Base-by-base conservation (phyloP, 2,329 filamentous ascomycete genomes). In the Fusarium vanettenii region DNA sequence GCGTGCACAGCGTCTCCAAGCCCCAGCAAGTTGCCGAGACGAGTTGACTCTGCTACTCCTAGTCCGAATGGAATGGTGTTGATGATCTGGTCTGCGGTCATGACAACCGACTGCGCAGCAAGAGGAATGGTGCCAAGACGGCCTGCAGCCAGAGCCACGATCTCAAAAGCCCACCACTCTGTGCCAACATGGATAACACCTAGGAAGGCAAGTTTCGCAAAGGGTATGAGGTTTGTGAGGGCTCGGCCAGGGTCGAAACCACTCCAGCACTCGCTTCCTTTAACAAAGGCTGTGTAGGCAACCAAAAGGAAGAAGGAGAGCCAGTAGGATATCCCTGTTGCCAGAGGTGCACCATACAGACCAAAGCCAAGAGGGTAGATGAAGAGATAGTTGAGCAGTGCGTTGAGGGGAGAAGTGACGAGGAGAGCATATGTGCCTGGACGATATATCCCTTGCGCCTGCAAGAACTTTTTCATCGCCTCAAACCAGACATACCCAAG, bases 101-200 rank as follows among this genome's bases (percentile, higher is more conserved):
- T 97, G 80, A 97, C 95, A 25, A 97, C 94, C 57, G 91, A 93
- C 82, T 97, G 95, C 0, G 95, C 93, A 1, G 95, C 95, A 0
- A 97, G 87, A 0, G 94, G 89, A 37, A 95, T 89, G 0, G 93
- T 95, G 5, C 95, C 95, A 0, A 97, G 88, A 39, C 92, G 89
- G 1, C 95, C 95, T 6, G 95, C 94, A 2, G 93, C 94, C 0
- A 97, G 88, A 1, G 94, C 94, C 2, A 97, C 94, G 74, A 97
- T 96, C 83, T 97, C 95, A 77, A 97, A 97, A 0, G 95, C 95
- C 95, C 95, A 97, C 95, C 94, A 97, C 83, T 97, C 95, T 0
- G 94, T 97, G 5, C 94, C 95, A 6, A 97, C 93, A 73, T 97
- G 95, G 5, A 97, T 84, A 48, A 97, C 87, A 0, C 95, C 95